Base-by-base conservation (phyloP, 495 filamentous ascomycete genomes). In the Penicillium longicatenatum region DNA sequence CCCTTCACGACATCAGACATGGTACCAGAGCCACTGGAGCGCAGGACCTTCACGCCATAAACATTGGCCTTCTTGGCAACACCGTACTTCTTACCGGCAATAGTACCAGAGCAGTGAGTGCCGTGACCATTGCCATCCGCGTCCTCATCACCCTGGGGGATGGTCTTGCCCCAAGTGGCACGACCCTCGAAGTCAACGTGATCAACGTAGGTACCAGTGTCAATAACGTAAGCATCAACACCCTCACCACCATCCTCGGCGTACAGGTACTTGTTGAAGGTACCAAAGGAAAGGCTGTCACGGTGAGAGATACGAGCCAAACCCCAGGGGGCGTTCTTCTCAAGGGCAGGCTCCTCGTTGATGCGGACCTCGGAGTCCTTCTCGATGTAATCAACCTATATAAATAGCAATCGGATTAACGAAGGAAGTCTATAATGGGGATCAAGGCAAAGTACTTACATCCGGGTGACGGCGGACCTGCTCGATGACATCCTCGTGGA, bases 1-100 rank as follows among this genome's bases (percentile, higher is more conserved):
- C 95, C 95, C 80, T 93, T 93, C 59, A 99, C 89, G 61, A 99
- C 95, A 70, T 99, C 95, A 47, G 92, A 90, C 95, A 99, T 99
- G 64, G 92, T 90, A 61, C 95, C 95, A 60, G 95, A 97, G 64
- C 95, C 95, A 74, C 96, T 97, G 59, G 95, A 97, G 67, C 89
- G 86, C 60, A 99, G 86, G 37, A 99, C 95, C 85, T 99, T 99
- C 76, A 99, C 92, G 57, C 95, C 95, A 68, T 92, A 90, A 70
- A 99, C 81, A 60, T 90, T 90, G 67, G 95, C 95, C 84, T 97
- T 96, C 88, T 99, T 99, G 65, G 95, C 91, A 58, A 99, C 94
- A 85, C 95, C 95, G 72, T 94, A 97, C 80, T 96, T 97, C 84
- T 93, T 94, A 72, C 95, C 95, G 56, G 89, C 95, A 65, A 98